phyloP scores from a whole-genome alignment of 2,329 filamentous ascomycete species.

The Pseudopithomyces chartarum region DNA sequence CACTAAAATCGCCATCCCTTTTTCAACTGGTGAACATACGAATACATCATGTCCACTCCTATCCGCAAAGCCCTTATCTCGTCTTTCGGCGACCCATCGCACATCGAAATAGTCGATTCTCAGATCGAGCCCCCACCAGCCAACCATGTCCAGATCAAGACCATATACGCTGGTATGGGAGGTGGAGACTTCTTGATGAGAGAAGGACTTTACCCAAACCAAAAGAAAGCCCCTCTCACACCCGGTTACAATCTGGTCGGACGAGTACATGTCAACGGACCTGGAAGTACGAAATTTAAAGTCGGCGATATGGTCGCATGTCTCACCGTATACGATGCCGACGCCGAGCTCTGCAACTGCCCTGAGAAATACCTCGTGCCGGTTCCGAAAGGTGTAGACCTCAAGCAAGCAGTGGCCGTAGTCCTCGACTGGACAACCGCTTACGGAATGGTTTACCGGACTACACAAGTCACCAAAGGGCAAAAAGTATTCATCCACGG shows the following conservation, averaged over 20 bases:
- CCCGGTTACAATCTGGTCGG: constrained; percentile 58
- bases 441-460: constrained; percentile 36
- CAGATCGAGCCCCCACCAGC: constrained; percentile 48
- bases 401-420: constrained; percentile 49
- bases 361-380: constrained; percentile 53
- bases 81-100: constrained; percentile 49
- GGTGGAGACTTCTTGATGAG: constrained; percentile 59
- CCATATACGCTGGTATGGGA: constrained; percentile 55
- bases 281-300: constrained; percentile 33
- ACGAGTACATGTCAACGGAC: constrained; percentile 47
- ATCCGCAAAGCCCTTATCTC: constrained; percentile 55
- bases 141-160: constrained; percentile 54
- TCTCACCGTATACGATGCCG: constrained; percentile 36
- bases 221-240: constrained; percentile 53
- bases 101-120: constrained; percentile 42
- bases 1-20: neutral
- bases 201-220: constrained; percentile 53
- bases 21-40: neutral
- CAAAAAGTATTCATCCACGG: constrained; percentile 58
- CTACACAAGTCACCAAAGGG: constrained; percentile 49
- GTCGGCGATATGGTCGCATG: constrained; percentile 32
- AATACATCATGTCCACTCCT: constrained; percentile 27
- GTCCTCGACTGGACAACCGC: constrained; percentile 53
- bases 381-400: constrained; percentile 50
- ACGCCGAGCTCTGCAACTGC: constrained; percentile 54